A percentile compares a stretch with the other conserved stretches of the same genome.
Conservation (phyloP, 2,329 filamentous ascomycete genomes). For the Colletotrichum spaethianum region DNA sequence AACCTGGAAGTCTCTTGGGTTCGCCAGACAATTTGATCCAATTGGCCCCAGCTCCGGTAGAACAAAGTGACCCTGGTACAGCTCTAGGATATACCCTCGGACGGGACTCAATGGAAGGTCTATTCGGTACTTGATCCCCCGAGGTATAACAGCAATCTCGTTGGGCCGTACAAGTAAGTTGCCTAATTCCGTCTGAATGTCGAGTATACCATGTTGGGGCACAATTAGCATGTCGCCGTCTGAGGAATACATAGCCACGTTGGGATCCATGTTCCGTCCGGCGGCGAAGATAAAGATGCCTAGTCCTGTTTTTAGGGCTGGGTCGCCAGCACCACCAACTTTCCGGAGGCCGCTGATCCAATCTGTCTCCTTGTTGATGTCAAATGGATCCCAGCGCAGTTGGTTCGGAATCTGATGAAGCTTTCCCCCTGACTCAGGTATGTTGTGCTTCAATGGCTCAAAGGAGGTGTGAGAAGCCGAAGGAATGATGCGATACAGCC, state of each 20-base stretch:
- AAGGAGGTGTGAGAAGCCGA: slow-evolving; percentile 64
- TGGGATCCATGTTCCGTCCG: slow-evolving; percentile 76
- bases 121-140: slow-evolving; percentile 74
- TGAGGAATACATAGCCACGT: slow-evolving; percentile 79
- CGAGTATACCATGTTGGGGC: slow-evolving; percentile 74
- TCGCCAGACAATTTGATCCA: slow-evolving; percentile 77
- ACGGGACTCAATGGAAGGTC: slow-evolving; percentile 70
- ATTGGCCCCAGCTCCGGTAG: slow-evolving; percentile 78
- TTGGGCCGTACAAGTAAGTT: slow-evolving; percentile 72
- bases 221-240: slow-evolving; percentile 79
- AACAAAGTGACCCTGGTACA: slow-evolving; percentile 75
- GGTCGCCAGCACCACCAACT: slow-evolving; percentile 79
- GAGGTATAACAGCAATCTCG: slow-evolving; percentile 75
- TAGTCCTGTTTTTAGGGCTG: slow-evolving; percentile 77
- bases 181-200: slow-evolving; percentile 77
- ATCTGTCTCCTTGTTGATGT: slow-evolving; percentile 64
- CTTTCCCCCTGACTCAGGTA: slow-evolving; percentile 62
- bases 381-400: slow-evolving; percentile 86
- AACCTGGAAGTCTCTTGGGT: slow-evolving; percentile 74
- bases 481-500: slow-evolving; percentile 73
- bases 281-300: slow-evolving; percentile 79
- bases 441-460: slow-evolving; percentile 40
- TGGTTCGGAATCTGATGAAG: slow-evolving; percentile 86
- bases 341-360: slow-evolving; percentile 67
- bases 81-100: slow-evolving; percentile 77